Base-by-base conservation (phyloP, 805 yeast genomes). In the Barnettozyma siamensis region DNA sequence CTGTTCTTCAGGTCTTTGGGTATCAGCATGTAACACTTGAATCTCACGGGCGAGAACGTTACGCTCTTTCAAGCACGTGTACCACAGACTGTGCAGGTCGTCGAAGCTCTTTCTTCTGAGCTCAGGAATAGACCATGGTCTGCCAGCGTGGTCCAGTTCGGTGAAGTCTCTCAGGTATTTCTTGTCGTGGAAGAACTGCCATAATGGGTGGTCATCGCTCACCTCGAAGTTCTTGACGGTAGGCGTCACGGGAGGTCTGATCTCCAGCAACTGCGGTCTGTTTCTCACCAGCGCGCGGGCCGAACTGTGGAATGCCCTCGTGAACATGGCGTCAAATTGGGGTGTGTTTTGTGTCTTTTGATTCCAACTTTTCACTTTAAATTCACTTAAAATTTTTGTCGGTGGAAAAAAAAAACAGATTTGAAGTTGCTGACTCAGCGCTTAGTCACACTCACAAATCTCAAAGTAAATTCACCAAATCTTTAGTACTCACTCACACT, bases 81-180 rank as follows among this genome's bases (percentile, higher is more conserved):
- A 91, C 98, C 99, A 93, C 54, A 93, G 69, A 29, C 79, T 75
- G 63, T 93, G 99, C 53, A 93, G 68, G 59, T 93, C 99, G 31
- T 88, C 93, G 57, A 88, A 93, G 15, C 87, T 78, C 63, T 93
- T 93, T 47, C 94, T 75, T 60, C 99, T 79, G 53, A 93, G 74
- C 59, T 91, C 98, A 4, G 88, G 83, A 40, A 88, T 71, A 6
- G 83, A 66, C 99, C 99, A 93, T 5, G 93, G 67, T 53, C 95
- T 73, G 13, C 93, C 80, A 9, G 68, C 65, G 23, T 62, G 58
- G 38, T 74, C 67, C 23, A 78, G 54, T 18, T 80, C 85, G 2
- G 70, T 75, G 3, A 73, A 63, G 2, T 69, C 59, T 51, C 97
- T 75, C 45, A 84, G 64, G 45, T 80, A 77, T 53, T 73, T 69